Percentiles rank a stretch among this genome's conserved stretches.
phyloP scores from a whole-genome alignment of 192 early-diverging fungal species.

The Endogone sp. region DNA sequence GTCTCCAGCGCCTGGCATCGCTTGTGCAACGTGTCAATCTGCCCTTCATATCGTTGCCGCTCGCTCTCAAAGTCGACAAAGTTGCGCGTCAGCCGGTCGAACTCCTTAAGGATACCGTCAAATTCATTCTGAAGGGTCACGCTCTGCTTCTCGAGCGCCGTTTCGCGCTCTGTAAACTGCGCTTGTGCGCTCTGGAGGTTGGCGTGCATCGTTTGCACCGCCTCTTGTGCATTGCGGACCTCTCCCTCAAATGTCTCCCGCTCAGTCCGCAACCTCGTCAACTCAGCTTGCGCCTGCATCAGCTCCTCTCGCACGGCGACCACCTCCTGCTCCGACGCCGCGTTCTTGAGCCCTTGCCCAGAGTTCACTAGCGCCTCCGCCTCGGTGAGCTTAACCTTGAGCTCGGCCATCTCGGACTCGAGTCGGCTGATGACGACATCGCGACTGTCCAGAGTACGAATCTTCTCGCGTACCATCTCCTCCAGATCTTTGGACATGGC shows the following conservation, averaged over 20 bases:
- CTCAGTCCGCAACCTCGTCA: conserved; percentile 2
- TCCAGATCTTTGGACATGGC: conserved; percentile 18
- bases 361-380: neutral
- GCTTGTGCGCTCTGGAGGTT: conserved; percentile 11
- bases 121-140: conserved; percentile 28
- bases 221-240: conserved; percentile 8
- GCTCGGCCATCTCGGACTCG: conserved; percentile 19
- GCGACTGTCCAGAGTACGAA: conserved; percentile 23
- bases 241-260: conserved; percentile 18
- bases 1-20: conserved; percentile 22
- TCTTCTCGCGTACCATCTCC: conserved; percentile 30
- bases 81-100: conserved; percentile 35
- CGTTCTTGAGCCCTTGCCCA: neutral
- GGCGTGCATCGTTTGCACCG: conserved; percentile 8
- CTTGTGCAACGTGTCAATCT: conserved; percentile 22
- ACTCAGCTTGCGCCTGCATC: conserved; percentile 13
- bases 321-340: conserved; percentile 6
- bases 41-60: conserved; percentile 26
- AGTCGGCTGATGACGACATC: conserved; percentile 27
- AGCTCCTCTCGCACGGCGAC: neutral
- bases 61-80: conserved; percentile 37
- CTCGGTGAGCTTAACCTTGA: conserved; percentile 1
- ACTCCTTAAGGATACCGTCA: conserved; percentile 37
- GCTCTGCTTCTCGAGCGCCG: conserved; percentile 18
- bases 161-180: conserved; percentile 20